These are phyloP conservation scores for Vitis riparia DNA, from an alignment of 164 flowering plant species.

Conservation along the genomic window DNA sequence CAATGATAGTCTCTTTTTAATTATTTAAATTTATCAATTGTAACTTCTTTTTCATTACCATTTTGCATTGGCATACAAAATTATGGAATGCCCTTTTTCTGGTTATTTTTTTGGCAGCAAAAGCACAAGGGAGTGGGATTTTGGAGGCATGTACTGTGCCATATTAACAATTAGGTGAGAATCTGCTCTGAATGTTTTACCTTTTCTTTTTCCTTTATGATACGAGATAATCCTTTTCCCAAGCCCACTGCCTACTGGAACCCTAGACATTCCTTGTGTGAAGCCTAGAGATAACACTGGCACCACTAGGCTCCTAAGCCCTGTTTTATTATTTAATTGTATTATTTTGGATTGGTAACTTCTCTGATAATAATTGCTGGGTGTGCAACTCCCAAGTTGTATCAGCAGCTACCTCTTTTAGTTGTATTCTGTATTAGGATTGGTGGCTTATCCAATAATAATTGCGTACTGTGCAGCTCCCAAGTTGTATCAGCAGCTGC, in stretches of 20 bases:
- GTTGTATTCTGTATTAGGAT: background rate
- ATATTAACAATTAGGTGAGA: constrained; percentile 75
- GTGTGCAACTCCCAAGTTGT: too few relatives aligned
- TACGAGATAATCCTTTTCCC: too few relatives aligned
- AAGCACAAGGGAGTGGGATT: constrained; percentile 55
- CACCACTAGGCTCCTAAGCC: too few relatives aligned
- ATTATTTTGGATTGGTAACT: too few relatives aligned
- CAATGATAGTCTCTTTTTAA: background rate
- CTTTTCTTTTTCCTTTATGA: background rate
- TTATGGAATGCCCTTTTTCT: too few relatives aligned
- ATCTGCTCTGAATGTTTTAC: background rate
- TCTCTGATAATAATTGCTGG: too few relatives aligned
- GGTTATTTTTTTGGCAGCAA: constrained; percentile 37
- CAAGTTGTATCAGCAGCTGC: constrained; percentile 51
- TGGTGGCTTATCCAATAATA: background rate
- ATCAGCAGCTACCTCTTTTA: background rate
- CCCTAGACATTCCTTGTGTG: too few relatives aligned
- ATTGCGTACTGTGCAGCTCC: constrained; percentile 33
- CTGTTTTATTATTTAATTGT: too few relatives aligned
- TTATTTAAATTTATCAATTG: background rate
- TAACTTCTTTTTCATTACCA: background rate
- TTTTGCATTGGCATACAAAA: too few relatives aligned
- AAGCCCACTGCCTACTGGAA: too few relatives aligned
- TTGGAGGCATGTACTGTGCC: constrained; percentile 83
- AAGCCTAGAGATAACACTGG: too few relatives aligned